Conservation (phyloP, 2,329 filamentous ascomycete genomes). For the Stagonosporopsis rhizophila region DNA sequence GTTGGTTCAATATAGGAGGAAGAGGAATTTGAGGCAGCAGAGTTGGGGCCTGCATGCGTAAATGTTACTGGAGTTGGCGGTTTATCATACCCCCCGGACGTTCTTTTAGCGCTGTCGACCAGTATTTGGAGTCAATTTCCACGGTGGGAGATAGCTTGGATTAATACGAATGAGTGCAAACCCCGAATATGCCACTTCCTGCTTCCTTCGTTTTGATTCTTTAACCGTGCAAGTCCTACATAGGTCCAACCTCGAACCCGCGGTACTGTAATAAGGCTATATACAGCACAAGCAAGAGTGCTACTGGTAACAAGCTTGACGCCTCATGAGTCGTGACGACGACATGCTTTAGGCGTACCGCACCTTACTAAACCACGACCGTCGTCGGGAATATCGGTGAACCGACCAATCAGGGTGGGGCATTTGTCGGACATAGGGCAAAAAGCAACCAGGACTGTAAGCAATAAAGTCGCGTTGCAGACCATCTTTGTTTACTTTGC, state of each 20-base stretch:
- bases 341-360: slow-evolving; percentile 1
- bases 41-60: not conserved
- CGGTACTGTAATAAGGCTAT: not conserved
- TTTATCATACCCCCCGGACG: not conserved
- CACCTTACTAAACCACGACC: not conserved
- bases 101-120: not conserved
- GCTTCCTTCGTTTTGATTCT: not conserved
- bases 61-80: not conserved
- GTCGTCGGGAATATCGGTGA: slow-evolving; percentile 3
- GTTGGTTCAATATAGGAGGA: not conserved
- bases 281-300: not conserved
- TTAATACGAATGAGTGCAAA: not conserved
- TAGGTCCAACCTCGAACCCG: not conserved
- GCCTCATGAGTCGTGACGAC: not conserved
- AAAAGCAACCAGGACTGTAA: not conserved
- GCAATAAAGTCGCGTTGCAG: not conserved
- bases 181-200: not conserved
- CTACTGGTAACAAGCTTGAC: not conserved
- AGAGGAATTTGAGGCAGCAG: not conserved
- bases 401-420: slow-evolving; percentile 5
- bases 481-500: too few relatives aligned
- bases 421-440: not conserved
- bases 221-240: not conserved
- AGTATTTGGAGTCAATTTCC: not conserved
- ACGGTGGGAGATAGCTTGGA: not conserved